Conservation (phyloP, 352 stramenopile genomes). For the Bremia lactucae region DNA sequence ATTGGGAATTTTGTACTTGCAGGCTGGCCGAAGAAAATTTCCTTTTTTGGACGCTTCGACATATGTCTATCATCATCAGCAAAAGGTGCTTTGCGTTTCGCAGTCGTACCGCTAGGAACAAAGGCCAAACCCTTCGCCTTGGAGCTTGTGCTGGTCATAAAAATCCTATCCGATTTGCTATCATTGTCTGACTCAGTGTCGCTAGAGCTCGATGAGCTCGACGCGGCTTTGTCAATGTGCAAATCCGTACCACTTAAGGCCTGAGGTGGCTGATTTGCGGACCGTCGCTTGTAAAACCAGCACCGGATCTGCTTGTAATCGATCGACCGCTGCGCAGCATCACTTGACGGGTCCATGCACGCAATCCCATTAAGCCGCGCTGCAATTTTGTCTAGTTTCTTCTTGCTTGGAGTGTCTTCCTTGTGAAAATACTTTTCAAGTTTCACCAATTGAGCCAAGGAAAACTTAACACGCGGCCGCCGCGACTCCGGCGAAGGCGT, state of each 20-base stretch:
- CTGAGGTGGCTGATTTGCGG: conserved; percentile 65
- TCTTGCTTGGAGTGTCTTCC: conserved; percentile 74
- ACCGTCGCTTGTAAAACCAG: conserved; percentile 84
- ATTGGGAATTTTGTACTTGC: neutral
- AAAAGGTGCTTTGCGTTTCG: conserved; percentile 23
- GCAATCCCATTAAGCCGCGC: conserved; percentile 65
- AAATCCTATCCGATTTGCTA: conserved; percentile 25
- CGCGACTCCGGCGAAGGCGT: conserved; percentile 54
- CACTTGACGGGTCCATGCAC: conserved; percentile 34
- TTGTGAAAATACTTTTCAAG: conserved; percentile 78
- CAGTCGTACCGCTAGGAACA: conserved; percentile 3
- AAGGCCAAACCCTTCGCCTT: conserved; percentile 17
- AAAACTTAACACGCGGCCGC: conserved; percentile 69
- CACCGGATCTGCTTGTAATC: conserved; percentile 84
- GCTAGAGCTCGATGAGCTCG: conserved; percentile 43
- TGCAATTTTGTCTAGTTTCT: conserved; percentile 64
- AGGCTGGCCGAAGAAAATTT: neutral
- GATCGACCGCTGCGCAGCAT: conserved; percentile 48
- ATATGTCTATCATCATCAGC: conserved; percentile 14
- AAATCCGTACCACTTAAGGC: conserved; percentile 48
- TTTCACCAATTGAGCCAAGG: conserved; percentile 60
- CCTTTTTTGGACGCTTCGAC: conserved; percentile 28
- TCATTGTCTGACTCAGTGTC: conserved; percentile 66
- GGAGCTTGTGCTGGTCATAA: conserved; percentile 14
- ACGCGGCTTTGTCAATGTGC: conserved; percentile 25